phyloP scores from a whole-genome alignment of 73 alveolate species.

The Tetrahymena malaccensis region DNA sequence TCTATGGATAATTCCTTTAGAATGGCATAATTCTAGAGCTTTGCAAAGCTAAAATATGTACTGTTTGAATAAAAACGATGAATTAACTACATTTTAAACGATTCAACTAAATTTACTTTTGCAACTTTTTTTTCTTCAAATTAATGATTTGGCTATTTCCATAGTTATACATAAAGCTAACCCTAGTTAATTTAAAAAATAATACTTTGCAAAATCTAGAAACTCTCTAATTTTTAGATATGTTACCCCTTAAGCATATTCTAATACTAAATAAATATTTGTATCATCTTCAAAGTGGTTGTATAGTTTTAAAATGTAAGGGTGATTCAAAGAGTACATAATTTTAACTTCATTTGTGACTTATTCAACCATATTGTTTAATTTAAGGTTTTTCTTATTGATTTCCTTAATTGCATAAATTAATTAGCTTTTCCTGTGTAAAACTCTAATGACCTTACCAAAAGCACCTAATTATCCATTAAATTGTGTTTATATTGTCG shows the following conservation, averaged over 20 bases:
- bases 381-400: conserved; percentile 10
- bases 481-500: neutral
- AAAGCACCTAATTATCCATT: conserved; percentile 24
- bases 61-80: neutral
- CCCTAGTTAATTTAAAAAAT: neutral
- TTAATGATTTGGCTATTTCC: conserved; percentile 38
- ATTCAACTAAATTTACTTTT: neutral
- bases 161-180: conserved; percentile 18
- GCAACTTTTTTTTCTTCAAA: conserved; percentile 36
- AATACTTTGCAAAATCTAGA: neutral
- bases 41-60: conserved; percentile 3
- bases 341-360: conserved; percentile 57
- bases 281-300: conserved; percentile 73
- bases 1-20: conserved; percentile 49
- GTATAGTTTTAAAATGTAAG: conserved; percentile 60
- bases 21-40: conserved; percentile 34
- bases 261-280: conserved; percentile 63
- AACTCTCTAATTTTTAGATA: neutral
- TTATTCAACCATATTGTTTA: conserved; percentile 34
- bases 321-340: conserved; percentile 50
- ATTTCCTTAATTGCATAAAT: conserved; percentile 40
- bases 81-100: neutral
- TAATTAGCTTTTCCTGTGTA: conserved; percentile 17
- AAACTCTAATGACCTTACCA: conserved; percentile 41
- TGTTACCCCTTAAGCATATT: conserved; percentile 56